These are phyloP conservation scores for Gentiana straminea DNA, from an alignment of 257 asterid species.

Conservation along the genomic window DNA sequence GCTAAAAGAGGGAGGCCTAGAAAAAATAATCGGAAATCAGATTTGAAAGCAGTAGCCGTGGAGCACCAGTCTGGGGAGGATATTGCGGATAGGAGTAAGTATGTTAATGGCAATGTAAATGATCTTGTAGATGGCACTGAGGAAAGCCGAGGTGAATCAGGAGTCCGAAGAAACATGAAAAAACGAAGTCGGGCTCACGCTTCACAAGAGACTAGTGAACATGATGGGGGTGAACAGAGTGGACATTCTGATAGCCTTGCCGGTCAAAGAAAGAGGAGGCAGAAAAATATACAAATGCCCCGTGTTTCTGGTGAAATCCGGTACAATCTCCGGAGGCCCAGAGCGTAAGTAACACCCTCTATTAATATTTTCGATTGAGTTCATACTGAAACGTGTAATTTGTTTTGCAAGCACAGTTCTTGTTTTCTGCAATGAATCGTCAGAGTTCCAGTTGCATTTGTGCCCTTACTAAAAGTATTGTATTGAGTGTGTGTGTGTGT, in stretches of 20 bases:
- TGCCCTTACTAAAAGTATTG: background rate
- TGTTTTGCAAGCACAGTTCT: no score
- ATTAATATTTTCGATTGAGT: no score
- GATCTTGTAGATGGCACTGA: constrained; percentile 36
- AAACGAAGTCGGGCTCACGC: constrained; percentile 42
- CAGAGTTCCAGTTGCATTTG: no score
- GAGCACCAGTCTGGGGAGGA: constrained; percentile 17
- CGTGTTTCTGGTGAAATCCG: constrained; percentile 50
- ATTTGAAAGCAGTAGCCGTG: constrained; percentile 25
- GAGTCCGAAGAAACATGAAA: constrained; percentile 32
- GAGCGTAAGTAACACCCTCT: constrained; percentile 34
- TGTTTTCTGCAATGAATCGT: no score
- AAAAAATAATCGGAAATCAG: constrained; percentile 21
- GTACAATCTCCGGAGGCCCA: constrained; percentile 75
- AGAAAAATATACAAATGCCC: constrained; percentile 36
- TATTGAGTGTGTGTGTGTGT: background rate
- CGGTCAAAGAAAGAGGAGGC: constrained; percentile 64
- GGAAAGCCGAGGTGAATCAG: constrained; percentile 53
- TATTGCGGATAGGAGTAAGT: constrained; percentile 10
- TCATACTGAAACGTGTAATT: no score
- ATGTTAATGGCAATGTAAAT: constrained; percentile 38
- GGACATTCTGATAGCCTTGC: constrained; percentile 55
- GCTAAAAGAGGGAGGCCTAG: constrained; percentile 30
- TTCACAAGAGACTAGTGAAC: constrained; percentile 53
- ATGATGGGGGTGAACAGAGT: constrained; percentile 27